Evolutionary conservation across 345 rosid genomes (phyloP), one percentile per base, ranked within the genome.

Genomic region (Adansonia digitata): DNA sequence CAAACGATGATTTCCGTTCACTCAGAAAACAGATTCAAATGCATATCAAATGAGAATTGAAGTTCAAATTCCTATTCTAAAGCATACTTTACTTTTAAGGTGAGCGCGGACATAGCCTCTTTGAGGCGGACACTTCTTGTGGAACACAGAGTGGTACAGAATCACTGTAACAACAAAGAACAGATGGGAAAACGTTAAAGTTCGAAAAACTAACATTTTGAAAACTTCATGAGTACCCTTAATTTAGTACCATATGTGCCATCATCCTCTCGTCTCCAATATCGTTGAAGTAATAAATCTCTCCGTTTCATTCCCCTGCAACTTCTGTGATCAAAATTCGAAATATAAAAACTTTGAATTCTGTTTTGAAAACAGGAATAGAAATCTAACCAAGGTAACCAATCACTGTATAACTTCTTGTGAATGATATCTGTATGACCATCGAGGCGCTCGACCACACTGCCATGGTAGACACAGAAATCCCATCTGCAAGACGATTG

Each of bases 371-470:
- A 48, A 17, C 7, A 59, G 49, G 69, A 40, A 27, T 49, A 53
- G 45, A 72, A 48, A 48, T 53, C 88, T 79, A 26, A 89, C 97
- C 97, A 89, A 42, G 96, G 93, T 31, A 95, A 78, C 98, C 96
- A 93, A 74, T 89, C 89, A 62, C 90, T 89, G 76, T 86, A 89
- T 59, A 95, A 78, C 78, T 83, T 84, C 68, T 71, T 68, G 81
- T 86, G 88, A 81, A 95, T 74, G 69, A 93, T 90, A 80, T 93
- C 97, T 4, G 97, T 89, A 75, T 95, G 99, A 64, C 97, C 97
- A 83, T 95, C 99, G 74, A 93, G 81, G 79, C 86, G 94, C 87
- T 93, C 99, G 34, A 95, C 92, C 73, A 93, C 87, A 51, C 80
- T 85, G 22, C 97, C 94, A 10, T 79, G 78, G 77, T 81, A 85